Base-by-base conservation (phyloP, 1,284 basidiomycete genomes). In the Marasmius tenuissimus region DNA sequence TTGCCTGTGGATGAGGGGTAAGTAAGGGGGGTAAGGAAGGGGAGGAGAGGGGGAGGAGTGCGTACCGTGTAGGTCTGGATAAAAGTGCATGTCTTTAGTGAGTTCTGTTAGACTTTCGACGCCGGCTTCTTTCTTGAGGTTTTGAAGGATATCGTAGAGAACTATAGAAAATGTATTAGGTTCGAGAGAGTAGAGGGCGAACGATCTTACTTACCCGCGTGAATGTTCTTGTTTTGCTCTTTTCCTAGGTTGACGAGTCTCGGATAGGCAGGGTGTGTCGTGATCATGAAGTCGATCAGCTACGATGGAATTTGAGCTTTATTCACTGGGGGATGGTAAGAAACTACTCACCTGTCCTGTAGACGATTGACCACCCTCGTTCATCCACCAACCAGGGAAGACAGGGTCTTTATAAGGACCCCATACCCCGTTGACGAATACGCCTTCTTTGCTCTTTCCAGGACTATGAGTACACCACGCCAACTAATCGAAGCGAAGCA, bases 301-400 rank as follows among this genome's bases (percentile, higher is more conserved):
- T 93, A 64, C 22, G 39, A 39, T 45, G 22, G 18, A 54, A 42
- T 33, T 14, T 7, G 35, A 16, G 35, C 27, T 33, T 14, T 22
- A 22, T 49, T 3, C n/a, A 35, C n/a, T 56, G 11, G 60, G 62
- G 27, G 71, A 22, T 4, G 39, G 40, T 40, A 12, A 20, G 12
- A 61, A 72, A 58, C 35, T 57, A 8, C 12, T 58, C 62, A 88
- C 89, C 78, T 97, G 96, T n/a, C 97, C 97, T 0, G 97, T 99
- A 0, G 96, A 97, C 18, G 95, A 97, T 76, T 99, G 97, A 0
- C 97, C 97, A 47, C 97, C 97, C 77, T 99, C 97, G 71, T 97
- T 99, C 95, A 98, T 98, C 97, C 97, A 96, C 89, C 92, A 95
- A 12, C 89, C 94, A 34, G 91, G 91, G 78, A 98, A 97, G 33